Evolutionary conservation across 2,329 filamentous ascomycete genomes (phyloP).

Genomic region (Magnaporthales sp.): DNA sequence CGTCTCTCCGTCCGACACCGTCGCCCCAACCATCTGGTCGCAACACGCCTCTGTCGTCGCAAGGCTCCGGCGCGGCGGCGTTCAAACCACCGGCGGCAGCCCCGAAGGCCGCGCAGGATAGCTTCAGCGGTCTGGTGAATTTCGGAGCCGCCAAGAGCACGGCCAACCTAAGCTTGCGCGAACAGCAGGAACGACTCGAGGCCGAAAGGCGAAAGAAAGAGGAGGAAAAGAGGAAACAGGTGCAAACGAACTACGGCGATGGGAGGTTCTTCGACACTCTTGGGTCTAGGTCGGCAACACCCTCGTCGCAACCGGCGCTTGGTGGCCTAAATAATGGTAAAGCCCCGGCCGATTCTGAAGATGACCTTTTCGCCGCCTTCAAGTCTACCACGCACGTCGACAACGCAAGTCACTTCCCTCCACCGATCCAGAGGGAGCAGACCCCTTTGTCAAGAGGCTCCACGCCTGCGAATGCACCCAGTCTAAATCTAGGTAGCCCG

Average conservation of each 20-base stretch:
- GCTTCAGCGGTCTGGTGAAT: slow-evolving; percentile 68
- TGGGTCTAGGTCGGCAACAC: slow-evolving; percentile 25
- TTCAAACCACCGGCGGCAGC: slow-evolving; percentile 32
- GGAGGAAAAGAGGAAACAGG: slow-evolving; percentile 60
- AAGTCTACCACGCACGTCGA: slow-evolving; percentile 58
- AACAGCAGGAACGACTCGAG: slow-evolving; percentile 63
- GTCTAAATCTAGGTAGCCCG: slow-evolving; percentile 43
- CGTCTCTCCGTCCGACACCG: slow-evolving; percentile 44
- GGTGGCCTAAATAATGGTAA: slow-evolving; percentile 18
- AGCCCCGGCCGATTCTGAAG: slow-evolving; percentile 35
- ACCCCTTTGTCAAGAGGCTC: slow-evolving; percentile 24
- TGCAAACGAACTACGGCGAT: slow-evolving; percentile 71
- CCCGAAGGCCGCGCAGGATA: slow-evolving; percentile 53
- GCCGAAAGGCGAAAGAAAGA: slow-evolving; percentile 64
- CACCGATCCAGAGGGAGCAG: slow-evolving; percentile 29
- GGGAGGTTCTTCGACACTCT: slow-evolving; percentile 69
- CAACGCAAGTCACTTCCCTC: slow-evolving; percentile 56
- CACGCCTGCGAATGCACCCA: slow-evolving; percentile 34
- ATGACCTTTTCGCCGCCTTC: slow-evolving; percentile 61
- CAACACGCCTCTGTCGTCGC: slow-evolving; percentile 46
- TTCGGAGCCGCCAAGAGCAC: slow-evolving; percentile 51
- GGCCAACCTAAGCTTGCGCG: slow-evolving; percentile 67
- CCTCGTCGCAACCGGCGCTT: slow-evolving; percentile 10
- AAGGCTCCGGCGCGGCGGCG: slow-evolving; percentile 32
- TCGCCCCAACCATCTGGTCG: slow-evolving; percentile 46